These are phyloP conservation scores for Pezizomycotina sp. DNA, from an alignment of 2,329 filamentous ascomycete genomes.

Conservation along the genomic window DNA sequence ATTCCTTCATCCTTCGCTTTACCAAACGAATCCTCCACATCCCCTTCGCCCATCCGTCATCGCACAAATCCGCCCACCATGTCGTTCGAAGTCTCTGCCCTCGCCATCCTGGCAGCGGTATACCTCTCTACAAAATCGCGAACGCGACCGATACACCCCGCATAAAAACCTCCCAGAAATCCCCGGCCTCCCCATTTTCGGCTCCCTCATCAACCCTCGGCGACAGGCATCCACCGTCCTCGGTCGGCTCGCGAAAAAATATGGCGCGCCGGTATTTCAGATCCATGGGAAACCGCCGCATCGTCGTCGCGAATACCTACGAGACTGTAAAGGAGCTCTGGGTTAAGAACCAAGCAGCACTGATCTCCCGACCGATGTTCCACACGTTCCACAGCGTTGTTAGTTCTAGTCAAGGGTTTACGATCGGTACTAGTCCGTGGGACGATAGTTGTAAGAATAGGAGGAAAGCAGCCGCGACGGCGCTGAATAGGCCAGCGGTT, in stretches of 20 bases:
- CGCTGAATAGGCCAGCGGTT: constrained; percentile 57
- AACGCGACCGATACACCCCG: constrained; percentile 45
- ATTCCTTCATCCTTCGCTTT: no score
- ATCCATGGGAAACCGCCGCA: constrained; percentile 51
- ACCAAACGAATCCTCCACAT: no score
- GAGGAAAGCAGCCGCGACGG: constrained; percentile 62
- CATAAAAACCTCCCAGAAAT: constrained; percentile 47
- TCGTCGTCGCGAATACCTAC: constrained; percentile 65
- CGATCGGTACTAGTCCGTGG: constrained; percentile 71
- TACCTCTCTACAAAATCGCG: no score
- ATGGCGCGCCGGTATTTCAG: constrained; percentile 49
- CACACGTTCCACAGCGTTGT: constrained; percentile 67
- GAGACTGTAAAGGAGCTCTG: constrained; percentile 57
- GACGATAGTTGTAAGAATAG: constrained; percentile 63
- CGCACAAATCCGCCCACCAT: no score
- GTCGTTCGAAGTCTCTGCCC: no score
- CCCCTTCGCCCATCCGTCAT: no score
- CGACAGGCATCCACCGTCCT: constrained; percentile 40
- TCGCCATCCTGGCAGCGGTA: no score
- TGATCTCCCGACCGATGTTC: constrained; percentile 61
- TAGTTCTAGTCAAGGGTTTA: constrained; percentile 60
- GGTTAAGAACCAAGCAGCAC: constrained; percentile 60
- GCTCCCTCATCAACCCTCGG: constrained; percentile 45
- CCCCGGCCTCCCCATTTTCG: constrained; percentile 45
- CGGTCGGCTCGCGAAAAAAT: constrained; percentile 42